A percentile compares a stretch with the other conserved stretches of the same genome.
Evolutionary conservation across 2,329 filamentous ascomycete species (phyloP).

Genomic region (Diplodia seriata): DNA sequence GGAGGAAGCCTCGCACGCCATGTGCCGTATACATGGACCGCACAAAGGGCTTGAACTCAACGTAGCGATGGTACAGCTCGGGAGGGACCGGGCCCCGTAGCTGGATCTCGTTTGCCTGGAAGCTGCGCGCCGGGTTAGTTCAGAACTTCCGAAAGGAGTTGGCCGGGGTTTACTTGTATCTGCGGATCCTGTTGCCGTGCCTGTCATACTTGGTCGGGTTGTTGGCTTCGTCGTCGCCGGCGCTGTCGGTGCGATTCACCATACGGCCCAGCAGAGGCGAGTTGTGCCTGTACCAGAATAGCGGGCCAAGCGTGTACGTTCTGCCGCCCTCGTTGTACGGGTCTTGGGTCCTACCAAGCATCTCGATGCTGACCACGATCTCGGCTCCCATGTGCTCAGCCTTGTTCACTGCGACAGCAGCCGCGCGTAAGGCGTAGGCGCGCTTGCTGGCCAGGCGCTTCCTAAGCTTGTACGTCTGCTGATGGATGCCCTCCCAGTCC

Average conservation of each 20-base stretch:
- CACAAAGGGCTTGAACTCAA: constrained; percentile 91
- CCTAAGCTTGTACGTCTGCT: constrained; percentile 73
- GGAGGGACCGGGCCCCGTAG: constrained; percentile 81
- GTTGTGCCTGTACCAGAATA: constrained; percentile 79
- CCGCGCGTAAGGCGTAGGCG: constrained; percentile 76
- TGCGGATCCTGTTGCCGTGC: constrained; percentile 62
- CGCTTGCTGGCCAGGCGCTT: constrained; percentile 87
- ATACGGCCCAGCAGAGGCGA: constrained; percentile 88
- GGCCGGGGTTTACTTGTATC: constrained; percentile 72
- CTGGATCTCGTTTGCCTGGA: constrained; percentile 92
- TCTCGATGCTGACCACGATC: constrained; percentile 75
- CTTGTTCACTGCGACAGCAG: constrained; percentile 68
- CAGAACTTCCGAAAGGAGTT: background rate
- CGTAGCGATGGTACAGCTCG: constrained; percentile 86
- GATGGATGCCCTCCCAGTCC: constrained; percentile 71
- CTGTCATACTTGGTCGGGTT: background rate
- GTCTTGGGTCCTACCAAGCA: constrained; percentile 71
- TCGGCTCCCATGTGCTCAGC: constrained; percentile 72
- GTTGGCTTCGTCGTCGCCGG: constrained; percentile 45
- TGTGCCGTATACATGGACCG: constrained; percentile 83
- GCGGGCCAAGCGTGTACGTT: constrained; percentile 81
- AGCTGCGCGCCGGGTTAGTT: constrained; percentile 60
- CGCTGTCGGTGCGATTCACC: constrained; percentile 67
- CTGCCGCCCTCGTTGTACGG: constrained; percentile 68
- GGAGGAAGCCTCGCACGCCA: constrained; percentile 77